Conservation (phyloP, 371 early-diverging fungal species). For the Chytridiales sp. region DNA sequence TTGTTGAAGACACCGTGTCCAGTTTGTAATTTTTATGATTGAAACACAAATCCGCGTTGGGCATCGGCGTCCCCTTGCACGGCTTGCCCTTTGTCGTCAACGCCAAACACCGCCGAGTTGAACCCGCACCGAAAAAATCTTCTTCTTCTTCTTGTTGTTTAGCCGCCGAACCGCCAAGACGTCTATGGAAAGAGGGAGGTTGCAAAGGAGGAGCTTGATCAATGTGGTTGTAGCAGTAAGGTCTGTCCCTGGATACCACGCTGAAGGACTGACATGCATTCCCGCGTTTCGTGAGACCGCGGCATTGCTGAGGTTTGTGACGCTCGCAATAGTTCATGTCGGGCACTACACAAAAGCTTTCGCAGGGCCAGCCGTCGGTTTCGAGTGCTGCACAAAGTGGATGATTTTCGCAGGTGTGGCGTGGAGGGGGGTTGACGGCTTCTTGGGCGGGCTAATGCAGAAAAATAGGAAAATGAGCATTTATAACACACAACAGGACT, state of each 20-base stretch:
- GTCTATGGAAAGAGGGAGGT: too few species aligned
- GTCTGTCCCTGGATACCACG: slow-evolving; percentile 2
- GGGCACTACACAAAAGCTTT: neutral
- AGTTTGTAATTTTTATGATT: too few species aligned
- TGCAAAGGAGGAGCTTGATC: too few species aligned
- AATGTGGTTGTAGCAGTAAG: slow-evolving; percentile 9
- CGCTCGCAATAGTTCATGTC: slow-evolving; percentile 12
- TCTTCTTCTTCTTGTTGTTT: neutral
- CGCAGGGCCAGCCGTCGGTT: neutral
- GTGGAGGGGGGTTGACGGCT: slow-evolving; percentile 10
- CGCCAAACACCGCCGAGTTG: slow-evolving; percentile 11
- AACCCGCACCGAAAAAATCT: neutral
- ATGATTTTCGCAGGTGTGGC: slow-evolving; percentile 19
- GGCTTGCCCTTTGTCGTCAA: slow-evolving; percentile 20
- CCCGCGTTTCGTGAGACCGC: neutral
- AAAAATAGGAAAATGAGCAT: too few species aligned
- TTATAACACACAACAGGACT: too few species aligned
- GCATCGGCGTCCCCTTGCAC: slow-evolving; percentile 11
- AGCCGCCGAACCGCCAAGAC: neutral
- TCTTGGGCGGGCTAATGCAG: neutral
- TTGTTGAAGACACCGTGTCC: too few species aligned
- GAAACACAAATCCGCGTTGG: slow-evolving; percentile 1
- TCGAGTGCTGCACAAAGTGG: slow-evolving; percentile 8
- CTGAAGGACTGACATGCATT: neutral
- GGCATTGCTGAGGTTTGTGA: slow-evolving; percentile 10